Percentiles rank a stretch among this genome's conserved stretches.
Conservation (phyloP, 140 eudicot genomes). For the Flaveria floridana region DNA sequence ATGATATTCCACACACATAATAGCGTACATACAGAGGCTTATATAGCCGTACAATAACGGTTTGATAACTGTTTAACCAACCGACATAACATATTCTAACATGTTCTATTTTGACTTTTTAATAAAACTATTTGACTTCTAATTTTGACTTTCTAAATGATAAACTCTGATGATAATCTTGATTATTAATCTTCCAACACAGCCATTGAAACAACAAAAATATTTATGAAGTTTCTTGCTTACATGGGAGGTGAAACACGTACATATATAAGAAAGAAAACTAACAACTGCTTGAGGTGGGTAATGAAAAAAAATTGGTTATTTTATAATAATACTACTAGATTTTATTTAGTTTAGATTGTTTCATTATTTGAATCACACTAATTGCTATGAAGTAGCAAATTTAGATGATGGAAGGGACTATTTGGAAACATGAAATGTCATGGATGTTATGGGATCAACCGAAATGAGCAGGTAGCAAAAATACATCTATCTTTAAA, state of each 20-base stretch:
- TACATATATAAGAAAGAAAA: slow-evolving; percentile 71
- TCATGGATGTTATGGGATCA: slow-evolving; percentile 91
- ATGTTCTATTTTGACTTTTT: too few species aligned
- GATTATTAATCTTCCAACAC: too few species aligned
- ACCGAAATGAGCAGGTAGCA: slow-evolving; percentile 78
- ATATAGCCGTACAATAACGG: too few species aligned
- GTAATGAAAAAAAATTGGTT: slow-evolving; percentile 11
- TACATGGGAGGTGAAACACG: slow-evolving; percentile 86
- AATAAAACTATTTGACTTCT: too few species aligned
- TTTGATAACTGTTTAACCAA: too few species aligned
- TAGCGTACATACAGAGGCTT: too few species aligned
- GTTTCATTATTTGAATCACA: slow-evolving; percentile 79
- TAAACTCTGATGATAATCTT: too few species aligned
- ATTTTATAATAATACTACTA: background rate
- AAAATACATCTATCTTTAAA: background rate
- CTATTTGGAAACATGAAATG: slow-evolving; percentile 78
- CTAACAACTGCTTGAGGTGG: slow-evolving; percentile 84
- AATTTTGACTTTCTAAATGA: too few species aligned
- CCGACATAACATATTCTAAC: too few species aligned
- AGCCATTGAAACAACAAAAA: too few species aligned
- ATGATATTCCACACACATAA: too few species aligned
- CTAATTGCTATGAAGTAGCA: slow-evolving; percentile 79
- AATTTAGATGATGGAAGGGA: slow-evolving; percentile 81
- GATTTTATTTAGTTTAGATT: slow-evolving; percentile 26
- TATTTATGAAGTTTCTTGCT: slow-evolving; percentile 51